phyloP scores from a whole-genome alignment of 2,329 filamentous ascomycete genomes.

The Sarocladium brachiariae region DNA sequence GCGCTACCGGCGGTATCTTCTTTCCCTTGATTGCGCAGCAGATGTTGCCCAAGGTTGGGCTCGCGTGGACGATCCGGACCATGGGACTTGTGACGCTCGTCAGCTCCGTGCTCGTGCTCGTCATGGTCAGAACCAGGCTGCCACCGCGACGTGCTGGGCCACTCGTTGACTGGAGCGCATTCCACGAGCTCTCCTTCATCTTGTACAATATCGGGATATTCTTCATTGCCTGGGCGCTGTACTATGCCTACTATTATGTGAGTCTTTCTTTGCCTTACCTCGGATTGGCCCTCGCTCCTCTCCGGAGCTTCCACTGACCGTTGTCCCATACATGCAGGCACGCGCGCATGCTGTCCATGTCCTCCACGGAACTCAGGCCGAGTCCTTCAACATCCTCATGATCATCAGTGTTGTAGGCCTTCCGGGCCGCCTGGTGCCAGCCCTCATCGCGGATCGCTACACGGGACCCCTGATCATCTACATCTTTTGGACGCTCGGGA shows the following conservation, averaged over 20 bases:
- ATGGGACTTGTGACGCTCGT: slow-evolving; percentile 54
- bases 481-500: slow-evolving; percentile 41
- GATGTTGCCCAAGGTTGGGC: slow-evolving; percentile 53
- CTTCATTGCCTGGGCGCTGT: slow-evolving; percentile 40
- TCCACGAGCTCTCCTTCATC: slow-evolving; percentile 31
- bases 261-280: no score
- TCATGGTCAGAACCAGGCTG: slow-evolving; percentile 40
- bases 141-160: slow-evolving; percentile 42
- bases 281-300: no score
- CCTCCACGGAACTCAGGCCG: slow-evolving; percentile 37
- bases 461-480: slow-evolving; percentile 50
- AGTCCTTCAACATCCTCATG: slow-evolving; percentile 51
- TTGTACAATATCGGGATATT: slow-evolving; percentile 22
- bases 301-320: not conserved
- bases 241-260: slow-evolving; percentile 42
- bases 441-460: slow-evolving; percentile 46
- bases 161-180: slow-evolving; percentile 42
- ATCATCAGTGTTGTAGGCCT: slow-evolving; percentile 54
- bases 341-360: slow-evolving; percentile 32
- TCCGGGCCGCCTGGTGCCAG: slow-evolving; percentile 46
- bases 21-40: slow-evolving; percentile 53
- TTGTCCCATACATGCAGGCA: slow-evolving; percentile 24
- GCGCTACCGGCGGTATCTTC: slow-evolving; percentile 54
- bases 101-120: slow-evolving; percentile 29
- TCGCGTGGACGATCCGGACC: slow-evolving; percentile 57